A percentile compares a stretch with the other conserved stretches of the same genome.
Conservation (phyloP, 768 basidiomycete genomes). For the Chlorophyllum brunneum region DNA sequence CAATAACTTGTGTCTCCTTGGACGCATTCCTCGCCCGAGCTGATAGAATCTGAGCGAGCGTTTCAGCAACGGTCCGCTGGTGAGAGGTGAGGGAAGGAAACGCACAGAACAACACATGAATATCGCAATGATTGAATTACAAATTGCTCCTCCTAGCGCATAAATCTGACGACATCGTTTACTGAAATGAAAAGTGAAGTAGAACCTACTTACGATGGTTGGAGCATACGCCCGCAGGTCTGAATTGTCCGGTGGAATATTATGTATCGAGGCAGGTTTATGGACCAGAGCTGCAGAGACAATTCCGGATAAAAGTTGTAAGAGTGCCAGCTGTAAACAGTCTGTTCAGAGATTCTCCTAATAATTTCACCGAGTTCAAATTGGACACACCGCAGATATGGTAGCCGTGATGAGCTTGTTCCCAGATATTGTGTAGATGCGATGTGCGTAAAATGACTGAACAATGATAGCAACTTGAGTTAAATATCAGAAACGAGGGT, state of each 20-base stretch:
- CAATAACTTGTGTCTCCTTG: not conserved
- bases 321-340: not conserved
- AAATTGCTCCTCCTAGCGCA: not conserved
- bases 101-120: conserved; percentile 6
- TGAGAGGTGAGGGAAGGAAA: not conserved
- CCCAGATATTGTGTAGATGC: not conserved
- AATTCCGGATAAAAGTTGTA: not conserved
- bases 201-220: not conserved
- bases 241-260: too few species aligned
- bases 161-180: not conserved
- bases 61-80: not conserved
- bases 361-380: not conserved
- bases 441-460: conserved; percentile 3
- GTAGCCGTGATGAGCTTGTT: not conserved
- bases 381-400: not conserved
- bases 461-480: not conserved
- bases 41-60: not conserved
- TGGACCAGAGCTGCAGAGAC: not conserved
- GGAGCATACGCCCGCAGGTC: not conserved
- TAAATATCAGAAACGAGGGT: not conserved
- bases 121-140: not conserved
- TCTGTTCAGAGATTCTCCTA: not conserved
- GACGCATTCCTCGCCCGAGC: not conserved
- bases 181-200: not conserved
- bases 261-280: not conserved